Evolutionary conservation across 2,329 filamentous ascomycete genomes (phyloP).

Genomic region (Cladosporium phlei): DNA sequence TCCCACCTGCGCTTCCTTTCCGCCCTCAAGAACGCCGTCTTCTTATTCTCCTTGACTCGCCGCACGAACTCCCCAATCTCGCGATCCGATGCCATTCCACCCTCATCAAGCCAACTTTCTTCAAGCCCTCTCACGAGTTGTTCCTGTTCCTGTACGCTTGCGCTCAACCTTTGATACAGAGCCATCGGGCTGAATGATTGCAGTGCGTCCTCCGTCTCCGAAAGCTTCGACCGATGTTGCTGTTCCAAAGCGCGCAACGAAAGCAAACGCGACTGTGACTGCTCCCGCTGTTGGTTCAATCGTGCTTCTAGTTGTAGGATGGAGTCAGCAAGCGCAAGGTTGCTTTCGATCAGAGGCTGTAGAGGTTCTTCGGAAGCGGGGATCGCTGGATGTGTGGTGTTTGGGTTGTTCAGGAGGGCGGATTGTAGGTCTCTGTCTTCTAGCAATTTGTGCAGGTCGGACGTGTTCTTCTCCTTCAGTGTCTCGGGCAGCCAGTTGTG

Average conservation of each 20-base stretch:
- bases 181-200: slow-evolving; percentile 80
- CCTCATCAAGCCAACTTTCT: slow-evolving; percentile 81
- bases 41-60: slow-evolving; percentile 73
- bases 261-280: slow-evolving; percentile 75
- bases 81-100: slow-evolving; percentile 62
- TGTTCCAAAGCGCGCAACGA: slow-evolving; percentile 81
- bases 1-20: slow-evolving; percentile 94
- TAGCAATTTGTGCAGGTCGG: slow-evolving; percentile 69
- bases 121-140: slow-evolving; percentile 75
- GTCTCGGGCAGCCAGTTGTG: slow-evolving; percentile 74
- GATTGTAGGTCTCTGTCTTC: slow-evolving; percentile 62
- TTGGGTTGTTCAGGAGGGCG: slow-evolving; percentile 65
- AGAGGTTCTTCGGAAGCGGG: slow-evolving; percentile 61
- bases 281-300: slow-evolving; percentile 58
- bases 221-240: slow-evolving; percentile 85
- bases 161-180: slow-evolving; percentile 74
- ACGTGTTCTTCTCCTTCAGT: slow-evolving; percentile 76
- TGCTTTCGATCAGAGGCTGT: slow-evolving; percentile 61
- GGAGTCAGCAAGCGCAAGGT: slow-evolving; percentile 63
- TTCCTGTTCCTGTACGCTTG: slow-evolving; percentile 78
- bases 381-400: slow-evolving; percentile 68
- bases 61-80: slow-evolving; percentile 83
- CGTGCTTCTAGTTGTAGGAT: slow-evolving; percentile 58
- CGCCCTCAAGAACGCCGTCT: slow-evolving; percentile 70
- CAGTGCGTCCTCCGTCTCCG: slow-evolving; percentile 80